phyloP scores from a whole-genome alignment of 2,329 filamentous ascomycete genomes.

The Alternaria atra region DNA sequence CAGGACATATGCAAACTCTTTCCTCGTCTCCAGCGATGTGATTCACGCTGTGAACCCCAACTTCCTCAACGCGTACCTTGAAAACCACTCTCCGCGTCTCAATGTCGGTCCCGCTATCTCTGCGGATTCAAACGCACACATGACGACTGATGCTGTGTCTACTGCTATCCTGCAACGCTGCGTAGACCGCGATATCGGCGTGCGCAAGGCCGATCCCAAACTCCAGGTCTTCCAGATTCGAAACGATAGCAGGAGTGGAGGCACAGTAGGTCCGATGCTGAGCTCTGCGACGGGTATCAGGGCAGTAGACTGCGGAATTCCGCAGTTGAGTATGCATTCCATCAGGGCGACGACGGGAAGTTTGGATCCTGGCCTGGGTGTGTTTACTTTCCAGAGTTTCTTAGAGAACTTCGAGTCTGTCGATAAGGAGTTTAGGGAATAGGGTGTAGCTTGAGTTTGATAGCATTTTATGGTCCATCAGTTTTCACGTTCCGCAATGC shows the following conservation, averaged over 20 bases:
- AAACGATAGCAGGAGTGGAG: constrained; percentile 88
- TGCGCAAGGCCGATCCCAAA: constrained; percentile 56
- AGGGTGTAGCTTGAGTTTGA: background rate
- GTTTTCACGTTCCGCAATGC: background rate
- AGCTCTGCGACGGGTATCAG: constrained; percentile 81
- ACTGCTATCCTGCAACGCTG: constrained; percentile 81
- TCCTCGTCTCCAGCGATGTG: constrained; percentile 91
- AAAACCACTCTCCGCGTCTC: constrained; percentile 84
- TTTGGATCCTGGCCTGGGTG: constrained; percentile 85
- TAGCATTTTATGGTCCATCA: background rate
- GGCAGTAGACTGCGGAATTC: constrained; percentile 86
- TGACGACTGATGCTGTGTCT: constrained; percentile 91
- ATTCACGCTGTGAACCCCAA: constrained; percentile 95
- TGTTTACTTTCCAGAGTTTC: constrained; percentile 89
- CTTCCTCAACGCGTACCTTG: constrained; percentile 83
- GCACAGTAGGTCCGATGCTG: constrained; percentile 94
- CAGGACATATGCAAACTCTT: constrained; percentile 89
- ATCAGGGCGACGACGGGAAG: constrained; percentile 88
- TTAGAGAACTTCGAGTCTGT: constrained; percentile 86
- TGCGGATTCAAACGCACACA: constrained; percentile 89
- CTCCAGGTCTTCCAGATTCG: constrained; percentile 94
- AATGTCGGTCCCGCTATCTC: constrained; percentile 87
- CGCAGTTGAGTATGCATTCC: constrained; percentile 93
- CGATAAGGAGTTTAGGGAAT: constrained; percentile 75
- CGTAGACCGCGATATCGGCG: constrained; percentile 68